Evolutionary conservation across 192 early-diverging fungal genomes (phyloP).

Genomic region (Cladochytrium replicatum): DNA sequence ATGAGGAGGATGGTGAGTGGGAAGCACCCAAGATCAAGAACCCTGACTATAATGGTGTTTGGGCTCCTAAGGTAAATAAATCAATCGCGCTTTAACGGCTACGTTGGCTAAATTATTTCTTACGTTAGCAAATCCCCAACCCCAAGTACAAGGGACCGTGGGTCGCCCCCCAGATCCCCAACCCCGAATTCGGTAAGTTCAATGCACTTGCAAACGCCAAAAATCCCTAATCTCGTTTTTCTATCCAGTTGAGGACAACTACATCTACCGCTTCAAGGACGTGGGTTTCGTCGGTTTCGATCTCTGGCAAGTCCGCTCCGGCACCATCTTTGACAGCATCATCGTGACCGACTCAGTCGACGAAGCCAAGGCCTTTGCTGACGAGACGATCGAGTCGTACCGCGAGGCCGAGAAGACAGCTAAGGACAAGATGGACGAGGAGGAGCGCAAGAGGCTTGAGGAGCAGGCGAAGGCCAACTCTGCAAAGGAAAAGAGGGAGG

Average conservation of each 20-base stretch:
- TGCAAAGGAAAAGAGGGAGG: background rate
- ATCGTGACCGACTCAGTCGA: slow-evolving; percentile 39
- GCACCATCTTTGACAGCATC: slow-evolving; percentile 43
- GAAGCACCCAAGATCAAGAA: slow-evolving; percentile 31
- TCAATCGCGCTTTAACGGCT: background rate
- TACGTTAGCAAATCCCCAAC: slow-evolving; percentile 31
- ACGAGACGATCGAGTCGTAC: slow-evolving; percentile 15
- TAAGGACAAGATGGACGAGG: too few relatives aligned
- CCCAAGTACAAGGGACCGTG: slow-evolving; percentile 38
- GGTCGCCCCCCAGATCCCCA: slow-evolving; percentile 36
- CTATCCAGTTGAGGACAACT: slow-evolving; percentile 15
- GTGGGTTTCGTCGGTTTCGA: slow-evolving; percentile 39
- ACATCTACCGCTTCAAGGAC: slow-evolving; percentile 19
- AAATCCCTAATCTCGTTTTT: background rate
- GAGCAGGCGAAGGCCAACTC: background rate
- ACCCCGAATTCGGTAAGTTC: slow-evolving; percentile 25
- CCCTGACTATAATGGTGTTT: slow-evolving; percentile 38
- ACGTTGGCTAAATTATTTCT: slow-evolving; percentile 3
- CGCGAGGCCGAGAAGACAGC: slow-evolving; percentile 19
- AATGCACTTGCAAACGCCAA: too few relatives aligned
- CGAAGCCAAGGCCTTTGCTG: slow-evolving; percentile 32
- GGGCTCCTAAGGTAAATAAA: slow-evolving; percentile 27
- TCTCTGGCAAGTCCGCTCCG: slow-evolving; percentile 44
- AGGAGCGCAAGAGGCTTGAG: background rate
- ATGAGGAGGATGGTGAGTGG: slow-evolving; percentile 44